A percentile compares a stretch with the other conserved stretches of the same genome.
These are phyloP conservation scores for Apiospora malaysiana DNA, from an alignment of 2,329 filamentous ascomycete genomes.

Conservation along the genomic window DNA sequence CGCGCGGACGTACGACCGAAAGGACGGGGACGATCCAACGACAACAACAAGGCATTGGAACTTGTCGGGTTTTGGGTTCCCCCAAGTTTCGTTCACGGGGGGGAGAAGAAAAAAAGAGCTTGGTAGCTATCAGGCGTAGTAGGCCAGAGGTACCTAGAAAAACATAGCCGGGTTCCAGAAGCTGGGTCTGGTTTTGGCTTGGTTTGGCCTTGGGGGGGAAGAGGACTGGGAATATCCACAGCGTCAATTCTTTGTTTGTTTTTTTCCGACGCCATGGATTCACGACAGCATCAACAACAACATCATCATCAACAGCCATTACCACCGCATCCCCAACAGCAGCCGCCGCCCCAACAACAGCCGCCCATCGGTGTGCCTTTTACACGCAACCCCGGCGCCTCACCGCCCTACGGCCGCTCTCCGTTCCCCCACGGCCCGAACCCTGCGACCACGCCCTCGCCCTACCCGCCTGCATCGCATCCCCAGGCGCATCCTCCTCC, in stretches of 20 bases:
- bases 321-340: conserved; percentile 16
- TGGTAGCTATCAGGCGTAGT: neutral
- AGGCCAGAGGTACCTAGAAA: neutral
- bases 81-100: conserved; percentile 15
- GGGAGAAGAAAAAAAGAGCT: neutral
- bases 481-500: conserved; percentile 36
- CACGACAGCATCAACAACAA: conserved; percentile 22
- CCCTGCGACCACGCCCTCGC: conserved; percentile 23
- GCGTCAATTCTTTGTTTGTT: conserved; percentile 15
- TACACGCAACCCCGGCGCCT: conserved; percentile 23
- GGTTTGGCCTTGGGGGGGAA: conserved; percentile 2
- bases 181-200: neutral
- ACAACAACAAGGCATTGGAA: neutral
- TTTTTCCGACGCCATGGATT: conserved; percentile 23
- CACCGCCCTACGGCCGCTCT: conserved; percentile 28
- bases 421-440: conserved; percentile 26
- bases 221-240: conserved; percentile 15
- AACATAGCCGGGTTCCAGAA: neutral
- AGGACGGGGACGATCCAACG: neutral
- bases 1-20: neutral
- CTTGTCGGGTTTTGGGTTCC: conserved; percentile 10
- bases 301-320: conserved; percentile 20
- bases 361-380: conserved; percentile 24
- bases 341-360: conserved; percentile 8
- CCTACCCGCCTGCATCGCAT: conserved; percentile 29